These are phyloP conservation scores for Neofusicoccum laricinum DNA, from an alignment of 2,329 filamentous ascomycete species.

Conservation along the genomic window DNA sequence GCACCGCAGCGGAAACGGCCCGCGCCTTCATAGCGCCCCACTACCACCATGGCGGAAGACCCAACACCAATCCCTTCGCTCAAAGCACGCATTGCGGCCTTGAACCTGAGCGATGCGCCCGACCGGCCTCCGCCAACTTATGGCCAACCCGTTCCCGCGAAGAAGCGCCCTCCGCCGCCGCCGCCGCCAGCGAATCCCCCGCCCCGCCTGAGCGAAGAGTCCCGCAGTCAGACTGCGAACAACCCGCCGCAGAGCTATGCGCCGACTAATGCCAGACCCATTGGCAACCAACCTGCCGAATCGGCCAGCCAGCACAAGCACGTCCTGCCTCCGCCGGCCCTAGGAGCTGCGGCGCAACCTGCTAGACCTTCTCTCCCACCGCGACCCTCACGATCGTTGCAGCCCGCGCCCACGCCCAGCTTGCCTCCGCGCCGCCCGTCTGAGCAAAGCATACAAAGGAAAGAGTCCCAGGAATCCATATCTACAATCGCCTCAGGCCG, in stretches of 20 bases:
- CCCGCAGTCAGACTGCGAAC: constrained; percentile 37
- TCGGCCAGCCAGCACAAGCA: constrained; percentile 17
- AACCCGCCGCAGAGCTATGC: constrained; percentile 40
- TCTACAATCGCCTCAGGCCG: constrained; percentile 48
- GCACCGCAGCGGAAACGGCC: constrained; percentile 8
- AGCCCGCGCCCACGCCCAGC: constrained; percentile 37
- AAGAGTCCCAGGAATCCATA: constrained; percentile 47
- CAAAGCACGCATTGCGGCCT: constrained; percentile 46
- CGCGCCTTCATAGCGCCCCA: constrained; percentile 3
- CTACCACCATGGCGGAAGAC: constrained; percentile 26
- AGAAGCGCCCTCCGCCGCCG: constrained; percentile 37
- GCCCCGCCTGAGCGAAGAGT: constrained; percentile 31
- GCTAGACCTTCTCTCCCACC: constrained; percentile 49
- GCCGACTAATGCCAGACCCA: constrained; percentile 28
- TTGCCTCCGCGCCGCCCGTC: constrained; percentile 45
- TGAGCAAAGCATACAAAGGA: constrained; percentile 32
- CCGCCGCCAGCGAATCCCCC: constrained; percentile 37
- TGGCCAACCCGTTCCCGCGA: constrained; percentile 31
- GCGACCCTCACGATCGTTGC: constrained; percentile 35
- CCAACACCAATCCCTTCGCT: constrained; percentile 30
- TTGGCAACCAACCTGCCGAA: constrained; percentile 39
- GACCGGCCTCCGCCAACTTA: constrained; percentile 35
- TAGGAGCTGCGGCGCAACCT: constrained; percentile 26
- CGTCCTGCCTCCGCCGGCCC: constrained; percentile 5
- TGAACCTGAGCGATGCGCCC: constrained; percentile 47